Percentiles rank a stretch among this genome's conserved stretches.
Conservation (phyloP, 345 rosid genomes). For the Aegle marmelos region DNA sequence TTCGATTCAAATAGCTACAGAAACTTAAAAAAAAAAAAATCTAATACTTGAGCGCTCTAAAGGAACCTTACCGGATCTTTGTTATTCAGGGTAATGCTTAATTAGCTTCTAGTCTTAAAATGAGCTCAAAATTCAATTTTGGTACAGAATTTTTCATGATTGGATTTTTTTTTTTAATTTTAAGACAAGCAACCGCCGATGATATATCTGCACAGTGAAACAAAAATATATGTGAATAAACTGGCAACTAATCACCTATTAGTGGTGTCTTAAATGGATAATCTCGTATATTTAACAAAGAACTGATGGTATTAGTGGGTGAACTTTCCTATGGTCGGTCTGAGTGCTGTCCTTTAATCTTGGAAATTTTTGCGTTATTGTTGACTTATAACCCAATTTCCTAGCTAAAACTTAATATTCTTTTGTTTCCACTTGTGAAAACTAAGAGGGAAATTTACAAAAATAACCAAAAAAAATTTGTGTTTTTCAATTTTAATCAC, state of each 20-base stretch:
- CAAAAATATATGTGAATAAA: no score
- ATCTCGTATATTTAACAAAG: no score
- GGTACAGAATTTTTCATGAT: no score
- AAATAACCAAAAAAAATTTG: no score
- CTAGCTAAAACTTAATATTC: background rate
- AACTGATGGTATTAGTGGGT: slow-evolving; percentile 34
- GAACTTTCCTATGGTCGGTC: slow-evolving; percentile 35
- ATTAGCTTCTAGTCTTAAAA: background rate
- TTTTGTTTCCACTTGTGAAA: no score
- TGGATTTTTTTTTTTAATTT: no score
- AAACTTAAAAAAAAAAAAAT: background rate
- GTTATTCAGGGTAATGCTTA: no score
- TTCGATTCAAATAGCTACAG: background rate
- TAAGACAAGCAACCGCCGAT: no score
- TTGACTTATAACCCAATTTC: slow-evolving; percentile 40
- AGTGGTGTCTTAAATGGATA: background rate
- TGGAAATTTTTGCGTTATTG: background rate
- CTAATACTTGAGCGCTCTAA: background rate
- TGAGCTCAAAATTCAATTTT: background rate
- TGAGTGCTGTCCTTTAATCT: slow-evolving; percentile 5
- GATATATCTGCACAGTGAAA: no score
- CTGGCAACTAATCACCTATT: background rate
- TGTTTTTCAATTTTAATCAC: no score
- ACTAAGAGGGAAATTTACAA: no score
- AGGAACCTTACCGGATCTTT: background rate